These are phyloP conservation scores for Carpinus viminea DNA, from an alignment of 306 rosid genomes.

Conservation along the genomic window DNA sequence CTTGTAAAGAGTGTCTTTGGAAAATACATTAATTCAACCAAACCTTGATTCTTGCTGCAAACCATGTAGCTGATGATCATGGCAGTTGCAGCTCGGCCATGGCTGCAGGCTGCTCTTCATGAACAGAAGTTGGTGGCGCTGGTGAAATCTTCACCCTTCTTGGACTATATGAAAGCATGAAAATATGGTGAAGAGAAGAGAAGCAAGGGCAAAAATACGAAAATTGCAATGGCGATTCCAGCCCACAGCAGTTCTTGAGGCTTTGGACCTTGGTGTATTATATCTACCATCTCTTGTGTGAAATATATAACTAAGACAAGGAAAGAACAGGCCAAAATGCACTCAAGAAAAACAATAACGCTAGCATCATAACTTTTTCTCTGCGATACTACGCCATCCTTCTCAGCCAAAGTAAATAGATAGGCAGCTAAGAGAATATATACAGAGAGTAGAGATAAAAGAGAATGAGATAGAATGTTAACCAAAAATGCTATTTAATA, in stretches of 20 bases:
- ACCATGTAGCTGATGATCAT: neutral
- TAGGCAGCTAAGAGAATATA: no score
- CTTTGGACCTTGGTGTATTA: constrained; percentile 10
- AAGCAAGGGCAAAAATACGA: constrained; percentile 40
- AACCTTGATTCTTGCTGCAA: neutral
- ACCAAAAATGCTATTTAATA: no score
- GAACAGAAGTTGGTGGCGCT: constrained; percentile 31
- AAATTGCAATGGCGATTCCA: constrained; percentile 30
- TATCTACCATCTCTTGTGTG: constrained; percentile 20
- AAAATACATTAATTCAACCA: neutral
- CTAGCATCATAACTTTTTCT: constrained; percentile 28
- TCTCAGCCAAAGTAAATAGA: neutral
- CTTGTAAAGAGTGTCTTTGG: neutral
- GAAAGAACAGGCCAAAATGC: constrained; percentile 41
- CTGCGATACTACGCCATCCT: constrained; percentile 23
- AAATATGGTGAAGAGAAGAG: constrained; percentile 28
- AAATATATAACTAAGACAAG: constrained; percentile 32
- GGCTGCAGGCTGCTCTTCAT: constrained; percentile 9
- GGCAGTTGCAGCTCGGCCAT: constrained; percentile 18
- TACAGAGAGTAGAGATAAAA: no score
- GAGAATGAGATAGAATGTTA: no score
- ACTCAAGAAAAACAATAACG: constrained; percentile 33
- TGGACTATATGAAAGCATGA: constrained; percentile 27
- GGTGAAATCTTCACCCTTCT: constrained; percentile 42
- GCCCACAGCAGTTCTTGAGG: constrained; percentile 34